These are phyloP conservation scores for Cryptosporidium viatorum DNA, from an alignment of 169 alveolate species.

Conservation along the genomic window DNA sequence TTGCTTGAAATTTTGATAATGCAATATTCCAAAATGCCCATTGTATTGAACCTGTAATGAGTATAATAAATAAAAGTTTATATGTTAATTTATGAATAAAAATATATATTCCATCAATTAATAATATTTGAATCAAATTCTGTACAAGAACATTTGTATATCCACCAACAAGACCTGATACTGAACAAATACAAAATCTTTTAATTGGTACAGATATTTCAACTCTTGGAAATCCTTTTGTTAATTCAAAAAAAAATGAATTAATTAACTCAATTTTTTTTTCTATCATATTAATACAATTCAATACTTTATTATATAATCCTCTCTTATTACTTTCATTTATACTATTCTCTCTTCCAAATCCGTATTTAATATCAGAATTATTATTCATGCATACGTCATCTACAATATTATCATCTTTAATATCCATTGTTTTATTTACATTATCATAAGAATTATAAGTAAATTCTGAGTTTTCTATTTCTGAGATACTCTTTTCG, in stretches of 20 bases:
- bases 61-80: conserved; percentile 2
- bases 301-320: background rate
- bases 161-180: conserved; percentile 66
- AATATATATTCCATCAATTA: background rate
- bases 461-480: background rate
- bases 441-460: background rate
- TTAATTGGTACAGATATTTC: conserved; percentile 20
- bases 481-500: background rate
- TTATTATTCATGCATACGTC: background rate
- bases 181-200: conserved; percentile 64
- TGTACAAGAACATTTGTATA: conserved; percentile 55
- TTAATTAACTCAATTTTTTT: background rate
- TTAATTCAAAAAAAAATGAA: background rate
- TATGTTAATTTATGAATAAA: conserved; percentile 26
- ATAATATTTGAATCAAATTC: conserved; percentile 44
- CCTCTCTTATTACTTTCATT: background rate
- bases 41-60: conserved; percentile 51
- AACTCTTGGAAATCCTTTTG: conserved; percentile 55
- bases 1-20: conserved; percentile 61
- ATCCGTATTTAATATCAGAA: background rate
- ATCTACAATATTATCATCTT: background rate
- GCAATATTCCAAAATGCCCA: conserved; percentile 53
- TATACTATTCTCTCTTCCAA: background rate
- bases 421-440: background rate
- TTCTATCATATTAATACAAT: conserved; percentile 8